Evolutionary conservation across 2,329 filamentous ascomycete species (phyloP).

Genomic region (Pseudocercospora musae): DNA sequence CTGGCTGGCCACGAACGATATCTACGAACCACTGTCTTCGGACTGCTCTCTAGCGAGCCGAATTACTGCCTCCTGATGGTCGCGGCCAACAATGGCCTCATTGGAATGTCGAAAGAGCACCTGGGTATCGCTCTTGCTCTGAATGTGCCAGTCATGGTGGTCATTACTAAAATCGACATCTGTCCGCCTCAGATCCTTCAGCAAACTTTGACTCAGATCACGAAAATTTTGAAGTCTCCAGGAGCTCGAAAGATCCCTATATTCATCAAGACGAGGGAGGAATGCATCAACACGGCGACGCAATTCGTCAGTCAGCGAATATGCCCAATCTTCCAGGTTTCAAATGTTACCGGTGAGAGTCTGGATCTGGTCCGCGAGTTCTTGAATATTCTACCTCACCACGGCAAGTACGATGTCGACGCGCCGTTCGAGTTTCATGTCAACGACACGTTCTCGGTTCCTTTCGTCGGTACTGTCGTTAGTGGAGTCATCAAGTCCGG

Average conservation of each 20-base stretch:
- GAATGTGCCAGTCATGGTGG: slow-evolving; percentile 96
- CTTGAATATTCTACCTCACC: slow-evolving; percentile 89
- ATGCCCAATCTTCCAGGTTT: slow-evolving; percentile 96
- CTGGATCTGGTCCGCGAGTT: slow-evolving; percentile 89
- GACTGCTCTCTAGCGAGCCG: slow-evolving; percentile 86
- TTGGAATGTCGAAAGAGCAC: slow-evolving; percentile 95
- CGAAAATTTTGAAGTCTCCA: slow-evolving; percentile 87
- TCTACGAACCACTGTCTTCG: slow-evolving; percentile 92
- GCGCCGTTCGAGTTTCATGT: slow-evolving; percentile 92
- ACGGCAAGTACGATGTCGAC: slow-evolving; percentile 84
- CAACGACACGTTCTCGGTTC: slow-evolving; percentile 97
- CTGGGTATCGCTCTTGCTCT: slow-evolving; percentile 89
- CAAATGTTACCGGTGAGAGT: slow-evolving; percentile 91
- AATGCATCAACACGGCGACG: slow-evolving; percentile 90
- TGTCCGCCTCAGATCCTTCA: slow-evolving; percentile 98
- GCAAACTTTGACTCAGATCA: slow-evolving; percentile 88
- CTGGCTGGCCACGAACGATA: slow-evolving; percentile 95
- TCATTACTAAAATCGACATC: slow-evolving; percentile 97
- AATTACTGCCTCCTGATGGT: slow-evolving; percentile 99
- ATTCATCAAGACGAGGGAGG: slow-evolving; percentile 86
- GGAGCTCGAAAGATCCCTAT: slow-evolving; percentile 93
- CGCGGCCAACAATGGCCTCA: slow-evolving; percentile 92
- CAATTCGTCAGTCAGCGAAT: slow-evolving; percentile 95
- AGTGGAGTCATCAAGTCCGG: slow-evolving; percentile 84
- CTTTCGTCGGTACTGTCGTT: slow-evolving; percentile 93